Evolutionary conservation across 2,329 filamentous ascomycete genomes (phyloP).

Genomic region (Teratosphaeria epicoccoides): DNA sequence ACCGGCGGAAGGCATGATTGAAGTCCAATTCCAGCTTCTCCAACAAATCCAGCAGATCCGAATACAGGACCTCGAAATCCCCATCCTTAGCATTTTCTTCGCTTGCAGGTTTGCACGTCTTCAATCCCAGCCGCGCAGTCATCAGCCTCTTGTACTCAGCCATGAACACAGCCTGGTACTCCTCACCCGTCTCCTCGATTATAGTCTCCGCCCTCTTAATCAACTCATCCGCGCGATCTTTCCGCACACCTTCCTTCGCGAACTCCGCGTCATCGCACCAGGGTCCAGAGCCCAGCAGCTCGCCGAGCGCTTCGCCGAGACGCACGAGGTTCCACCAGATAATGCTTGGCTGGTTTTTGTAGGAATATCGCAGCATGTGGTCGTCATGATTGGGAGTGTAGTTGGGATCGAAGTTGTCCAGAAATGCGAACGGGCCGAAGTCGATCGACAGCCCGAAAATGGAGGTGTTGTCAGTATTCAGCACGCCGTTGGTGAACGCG

Average conservation of each 20-base stretch:
- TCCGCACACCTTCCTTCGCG: slow-evolving; percentile 57
- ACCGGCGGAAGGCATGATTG: slow-evolving; percentile 79
- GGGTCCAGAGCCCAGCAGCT: slow-evolving; percentile 69
- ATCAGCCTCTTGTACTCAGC: slow-evolving; percentile 84
- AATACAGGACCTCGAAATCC: slow-evolving; percentile 74
- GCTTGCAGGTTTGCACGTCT: slow-evolving; percentile 41
- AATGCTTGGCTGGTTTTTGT: slow-evolving; percentile 86
- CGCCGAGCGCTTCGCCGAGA: slow-evolving; percentile 77
- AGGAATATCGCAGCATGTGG: slow-evolving; percentile 73
- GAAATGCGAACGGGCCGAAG: slow-evolving; percentile 93
- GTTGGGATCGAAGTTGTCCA: slow-evolving; percentile 88
- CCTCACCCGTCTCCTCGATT: slow-evolving; percentile 70
- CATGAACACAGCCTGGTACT: slow-evolving; percentile 80
- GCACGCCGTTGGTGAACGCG: slow-evolving; percentile 96
- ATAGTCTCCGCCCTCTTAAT: slow-evolving; percentile 71
- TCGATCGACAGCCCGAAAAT: slow-evolving; percentile 82
- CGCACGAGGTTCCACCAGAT: slow-evolving; percentile 99
- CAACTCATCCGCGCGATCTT: slow-evolving; percentile 59
- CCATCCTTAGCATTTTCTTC: slow-evolving; percentile 31
- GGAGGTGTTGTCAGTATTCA: slow-evolving; percentile 97
- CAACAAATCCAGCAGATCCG: slow-evolving; percentile 70
- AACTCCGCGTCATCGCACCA: slow-evolving; percentile 64
- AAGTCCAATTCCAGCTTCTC: slow-evolving; percentile 81
- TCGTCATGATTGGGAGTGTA: slow-evolving; percentile 99
- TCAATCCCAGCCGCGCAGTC: slow-evolving; percentile 67